A percentile compares a stretch with the other conserved stretches of the same genome.
phyloP scores from a whole-genome alignment of 2,329 filamentous ascomycete genomes.

The Colletotrichum chlorophyti region DNA sequence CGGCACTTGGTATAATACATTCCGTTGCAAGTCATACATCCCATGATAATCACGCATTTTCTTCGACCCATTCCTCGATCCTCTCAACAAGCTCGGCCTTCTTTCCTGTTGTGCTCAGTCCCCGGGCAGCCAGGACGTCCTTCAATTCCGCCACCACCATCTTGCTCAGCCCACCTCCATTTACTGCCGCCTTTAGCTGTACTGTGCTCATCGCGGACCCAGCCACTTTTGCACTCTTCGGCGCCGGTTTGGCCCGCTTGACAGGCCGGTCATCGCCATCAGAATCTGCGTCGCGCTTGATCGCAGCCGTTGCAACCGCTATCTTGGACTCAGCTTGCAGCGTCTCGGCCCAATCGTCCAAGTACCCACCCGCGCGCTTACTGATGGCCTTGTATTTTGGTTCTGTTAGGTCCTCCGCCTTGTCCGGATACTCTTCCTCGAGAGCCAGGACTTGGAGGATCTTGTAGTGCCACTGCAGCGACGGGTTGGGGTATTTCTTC shows the following conservation, averaged over 20 bases:
- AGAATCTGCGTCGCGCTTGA: conserved; percentile 60
- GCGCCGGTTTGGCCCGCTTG: conserved; percentile 51
- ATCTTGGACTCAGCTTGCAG: conserved; percentile 63
- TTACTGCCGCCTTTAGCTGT: conserved; percentile 52
- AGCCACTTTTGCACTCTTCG: conserved; percentile 36
- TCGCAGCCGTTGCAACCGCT: conserved; percentile 44
- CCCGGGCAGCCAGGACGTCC: conserved; percentile 53
- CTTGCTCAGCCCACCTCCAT: conserved; percentile 55
- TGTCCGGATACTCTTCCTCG: conserved; percentile 86
- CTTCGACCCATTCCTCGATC: conserved; percentile 63
- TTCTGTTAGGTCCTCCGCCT: conserved; percentile 76
- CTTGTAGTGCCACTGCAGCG: conserved; percentile 95
- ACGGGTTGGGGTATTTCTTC: conserved; percentile 86
- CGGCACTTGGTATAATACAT: conserved; percentile 19
- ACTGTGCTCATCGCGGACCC: conserved; percentile 48
- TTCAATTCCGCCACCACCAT: conserved; percentile 62
- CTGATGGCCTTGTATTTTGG: conserved; percentile 88
- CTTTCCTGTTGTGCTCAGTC: conserved; percentile 55
- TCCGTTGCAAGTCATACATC: neutral
- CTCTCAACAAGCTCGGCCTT: conserved; percentile 63
- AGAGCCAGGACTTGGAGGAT: conserved; percentile 91
- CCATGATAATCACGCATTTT: conserved; percentile 40
- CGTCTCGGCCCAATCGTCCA: conserved; percentile 77
- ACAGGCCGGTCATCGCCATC: conserved; percentile 50
- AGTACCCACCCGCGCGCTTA: conserved; percentile 82